Conservation (phyloP, 192 early-diverging fungal species). For the Entomortierella parvispora region DNA sequence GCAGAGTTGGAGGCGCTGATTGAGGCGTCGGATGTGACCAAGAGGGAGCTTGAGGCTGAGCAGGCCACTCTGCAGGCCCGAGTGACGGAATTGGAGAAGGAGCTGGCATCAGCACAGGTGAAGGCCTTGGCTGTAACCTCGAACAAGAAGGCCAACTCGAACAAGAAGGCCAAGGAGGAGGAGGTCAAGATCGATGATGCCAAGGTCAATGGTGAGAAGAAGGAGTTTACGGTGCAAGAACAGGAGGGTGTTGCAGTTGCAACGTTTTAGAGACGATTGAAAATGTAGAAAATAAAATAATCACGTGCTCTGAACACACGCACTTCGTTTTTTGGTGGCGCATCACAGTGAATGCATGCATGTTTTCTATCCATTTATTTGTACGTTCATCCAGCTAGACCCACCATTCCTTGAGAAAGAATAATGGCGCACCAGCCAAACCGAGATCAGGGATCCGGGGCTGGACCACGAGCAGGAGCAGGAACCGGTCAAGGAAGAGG, state of each 20-base stretch:
- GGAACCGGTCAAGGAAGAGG: no score
- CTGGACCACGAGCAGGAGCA: no score
- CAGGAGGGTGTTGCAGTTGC: conserved; percentile 8
- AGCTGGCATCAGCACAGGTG: neutral
- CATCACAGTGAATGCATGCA: no score
- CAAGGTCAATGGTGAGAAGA: neutral
- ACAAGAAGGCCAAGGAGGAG: neutral
- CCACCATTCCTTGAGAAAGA: no score
- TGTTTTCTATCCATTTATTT: no score
- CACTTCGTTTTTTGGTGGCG: no score
- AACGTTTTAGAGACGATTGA: no score
- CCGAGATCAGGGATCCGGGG: neutral
- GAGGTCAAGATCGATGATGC: neutral
- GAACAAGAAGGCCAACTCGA: neutral
- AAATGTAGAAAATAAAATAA: no score
- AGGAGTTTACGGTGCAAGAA: neutral
- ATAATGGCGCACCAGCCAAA: neutral
- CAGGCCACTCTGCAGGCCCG: neutral
- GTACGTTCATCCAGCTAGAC: no score
- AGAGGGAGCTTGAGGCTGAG: conserved; percentile 6
- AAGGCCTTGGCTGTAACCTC: neutral
- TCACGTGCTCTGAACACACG: no score
- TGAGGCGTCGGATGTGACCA: neutral
- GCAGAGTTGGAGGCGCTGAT: conserved; percentile 8
- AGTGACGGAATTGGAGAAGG: conserved; percentile 8